A percentile compares a stretch with the other conserved stretches of the same genome.
phyloP scores from a whole-genome alignment of 2,329 filamentous ascomycete species.

The Calonectria pauciramosa region DNA sequence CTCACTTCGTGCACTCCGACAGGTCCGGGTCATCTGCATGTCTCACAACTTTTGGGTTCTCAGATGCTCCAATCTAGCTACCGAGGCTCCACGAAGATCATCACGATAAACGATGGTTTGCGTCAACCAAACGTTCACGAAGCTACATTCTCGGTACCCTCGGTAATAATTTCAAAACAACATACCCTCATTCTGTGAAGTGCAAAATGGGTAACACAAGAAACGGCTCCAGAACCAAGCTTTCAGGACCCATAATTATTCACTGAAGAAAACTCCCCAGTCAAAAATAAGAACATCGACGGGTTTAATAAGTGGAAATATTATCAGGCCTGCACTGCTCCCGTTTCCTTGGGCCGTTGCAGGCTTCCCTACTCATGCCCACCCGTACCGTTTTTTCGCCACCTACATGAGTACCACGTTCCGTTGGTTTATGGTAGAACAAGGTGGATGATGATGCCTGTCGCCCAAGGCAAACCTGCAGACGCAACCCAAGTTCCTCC shows the following conservation, averaged over 20 bases:
- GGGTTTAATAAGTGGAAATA: not conserved
- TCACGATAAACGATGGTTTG: not conserved
- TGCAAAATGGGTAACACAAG: not conserved
- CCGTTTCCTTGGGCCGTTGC: not conserved
- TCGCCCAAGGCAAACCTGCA: conserved; percentile 2
- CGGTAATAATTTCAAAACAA: not conserved
- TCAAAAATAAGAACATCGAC: not conserved
- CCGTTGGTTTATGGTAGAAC: not conserved
- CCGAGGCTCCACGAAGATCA: not conserved
- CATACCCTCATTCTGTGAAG: not conserved
- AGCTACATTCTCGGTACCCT: not conserved
- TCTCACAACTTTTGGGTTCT: conserved; percentile 38
- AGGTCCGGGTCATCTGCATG: conserved; percentile 47
- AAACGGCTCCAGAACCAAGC: not conserved
- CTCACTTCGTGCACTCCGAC: conserved; percentile 52
- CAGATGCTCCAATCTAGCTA: conserved; percentile 6
- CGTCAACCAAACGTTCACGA: not conserved
- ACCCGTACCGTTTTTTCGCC: not conserved
- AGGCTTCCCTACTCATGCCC: not conserved
- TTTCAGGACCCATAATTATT: not conserved
- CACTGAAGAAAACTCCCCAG: not conserved
- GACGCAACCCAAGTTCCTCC: conserved; percentile 8
- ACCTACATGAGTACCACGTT: not conserved
- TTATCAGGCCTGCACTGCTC: not conserved
- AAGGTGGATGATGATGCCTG: not conserved